Evolutionary conservation across 2,329 filamentous ascomycete genomes (phyloP).

Genomic region (Hypoxylon sp.): DNA sequence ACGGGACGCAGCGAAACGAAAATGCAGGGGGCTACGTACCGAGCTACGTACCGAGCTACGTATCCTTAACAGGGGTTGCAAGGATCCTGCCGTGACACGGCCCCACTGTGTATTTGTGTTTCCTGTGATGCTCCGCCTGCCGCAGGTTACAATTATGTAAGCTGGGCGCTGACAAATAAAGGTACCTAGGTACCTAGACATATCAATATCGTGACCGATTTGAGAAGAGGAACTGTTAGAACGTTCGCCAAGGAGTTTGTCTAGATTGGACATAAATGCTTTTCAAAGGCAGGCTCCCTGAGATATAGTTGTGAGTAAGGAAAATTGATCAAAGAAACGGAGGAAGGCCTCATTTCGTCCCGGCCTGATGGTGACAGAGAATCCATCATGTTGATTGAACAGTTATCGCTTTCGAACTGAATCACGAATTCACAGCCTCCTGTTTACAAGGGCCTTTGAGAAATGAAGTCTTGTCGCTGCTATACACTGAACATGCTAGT

Average conservation of each 20-base stretch:
- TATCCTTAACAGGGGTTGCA: constrained; percentile 27
- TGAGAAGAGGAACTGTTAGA: background rate
- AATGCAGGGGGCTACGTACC: constrained; percentile 17
- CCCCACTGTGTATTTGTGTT: constrained; percentile 5
- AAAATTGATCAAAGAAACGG: background rate
- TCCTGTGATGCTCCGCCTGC: background rate
- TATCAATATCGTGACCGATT: background rate
- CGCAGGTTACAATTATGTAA: background rate
- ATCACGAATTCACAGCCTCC: background rate
- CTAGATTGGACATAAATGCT: no score
- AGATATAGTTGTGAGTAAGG: background rate
- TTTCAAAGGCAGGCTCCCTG: no score
- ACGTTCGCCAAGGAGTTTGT: background rate
- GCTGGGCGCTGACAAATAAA: constrained; percentile 7
- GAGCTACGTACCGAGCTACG: constrained; percentile 18
- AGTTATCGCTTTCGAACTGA: background rate
- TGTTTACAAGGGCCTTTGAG: background rate
- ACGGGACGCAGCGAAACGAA: constrained; percentile 22
- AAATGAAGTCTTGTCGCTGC: background rate
- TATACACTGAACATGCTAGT: background rate
- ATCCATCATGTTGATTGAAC: background rate
- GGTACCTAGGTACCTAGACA: background rate
- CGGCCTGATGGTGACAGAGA: background rate
- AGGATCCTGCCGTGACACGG: constrained; percentile 2
- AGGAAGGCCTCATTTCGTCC: background rate